These are phyloP conservation scores for Solanum microdontum DNA, from an alignment of 257 asterid species.

Conservation along the genomic window DNA sequence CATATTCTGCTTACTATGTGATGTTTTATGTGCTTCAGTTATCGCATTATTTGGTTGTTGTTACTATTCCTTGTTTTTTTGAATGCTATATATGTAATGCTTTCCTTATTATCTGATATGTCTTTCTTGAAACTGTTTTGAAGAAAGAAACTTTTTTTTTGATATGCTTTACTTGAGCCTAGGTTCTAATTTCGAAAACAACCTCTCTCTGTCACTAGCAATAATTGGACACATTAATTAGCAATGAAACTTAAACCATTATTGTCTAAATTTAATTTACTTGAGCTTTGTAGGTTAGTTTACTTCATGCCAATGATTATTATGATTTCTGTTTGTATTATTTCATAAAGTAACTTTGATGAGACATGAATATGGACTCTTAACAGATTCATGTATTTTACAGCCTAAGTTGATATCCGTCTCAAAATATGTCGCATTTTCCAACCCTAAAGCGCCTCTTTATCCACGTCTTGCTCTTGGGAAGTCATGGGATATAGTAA, in stretches of 20 bases:
- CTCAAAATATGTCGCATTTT: slow-evolving; percentile 59
- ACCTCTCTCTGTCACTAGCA: too few relatives aligned
- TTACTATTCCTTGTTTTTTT: too few relatives aligned
- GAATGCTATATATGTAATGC: too few relatives aligned
- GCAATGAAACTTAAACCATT: neutral
- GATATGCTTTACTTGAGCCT: too few relatives aligned
- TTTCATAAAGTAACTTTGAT: neutral
- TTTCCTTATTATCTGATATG: too few relatives aligned
- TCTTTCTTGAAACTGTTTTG: too few relatives aligned
- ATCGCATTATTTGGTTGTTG: too few relatives aligned
- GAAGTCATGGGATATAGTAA: slow-evolving; percentile 84
- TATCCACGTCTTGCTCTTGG: slow-evolving; percentile 95
- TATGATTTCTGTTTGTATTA: neutral
- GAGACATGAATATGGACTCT: neutral
- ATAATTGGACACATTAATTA: neutral
- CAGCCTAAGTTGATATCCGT: slow-evolving; percentile 73
- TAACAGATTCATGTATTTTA: slow-evolving; percentile 12
- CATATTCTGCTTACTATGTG: too few relatives aligned
- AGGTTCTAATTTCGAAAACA: too few relatives aligned
- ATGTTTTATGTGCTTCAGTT: too few relatives aligned
- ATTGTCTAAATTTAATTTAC: neutral
- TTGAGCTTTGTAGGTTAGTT: neutral
- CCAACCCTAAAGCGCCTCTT: slow-evolving; percentile 79
- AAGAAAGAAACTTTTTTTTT: too few relatives aligned
- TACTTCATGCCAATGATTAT: neutral